Conservation (phyloP, 306 rosid species). For the Quercus dentata region DNA sequence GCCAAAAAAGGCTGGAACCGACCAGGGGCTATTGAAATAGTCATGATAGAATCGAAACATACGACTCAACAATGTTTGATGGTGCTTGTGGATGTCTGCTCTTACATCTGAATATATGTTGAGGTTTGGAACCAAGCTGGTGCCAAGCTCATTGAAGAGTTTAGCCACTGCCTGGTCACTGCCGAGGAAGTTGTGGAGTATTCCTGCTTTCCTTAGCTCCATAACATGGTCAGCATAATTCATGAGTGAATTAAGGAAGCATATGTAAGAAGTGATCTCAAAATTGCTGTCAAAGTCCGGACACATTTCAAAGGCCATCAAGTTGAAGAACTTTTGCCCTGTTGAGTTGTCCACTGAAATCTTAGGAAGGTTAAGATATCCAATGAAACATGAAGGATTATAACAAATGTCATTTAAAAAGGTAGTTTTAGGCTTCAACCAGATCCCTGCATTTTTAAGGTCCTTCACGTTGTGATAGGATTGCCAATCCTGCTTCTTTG, state of each 20-base stretch:
- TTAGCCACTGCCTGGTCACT: conserved; percentile 18
- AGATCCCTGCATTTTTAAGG: conserved; percentile 17
- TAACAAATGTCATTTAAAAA: conserved; percentile 9
- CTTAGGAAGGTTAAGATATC: conserved; percentile 17
- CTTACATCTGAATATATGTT: neutral
- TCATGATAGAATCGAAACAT: no score
- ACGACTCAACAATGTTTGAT: no score
- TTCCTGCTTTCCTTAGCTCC: neutral
- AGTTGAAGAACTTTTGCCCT: conserved; percentile 8
- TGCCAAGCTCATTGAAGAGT: conserved; percentile 23
- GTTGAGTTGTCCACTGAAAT: conserved; percentile 6
- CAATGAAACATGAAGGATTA: neutral
- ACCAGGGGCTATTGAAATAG: no score
- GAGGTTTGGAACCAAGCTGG: conserved; percentile 12
- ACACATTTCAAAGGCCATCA: conserved; percentile 27
- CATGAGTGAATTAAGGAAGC: conserved; percentile 21
- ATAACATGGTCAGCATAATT: conserved; percentile 12
- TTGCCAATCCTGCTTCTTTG: neutral
- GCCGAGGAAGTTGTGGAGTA: conserved; percentile 20
- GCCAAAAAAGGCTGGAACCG: no score
- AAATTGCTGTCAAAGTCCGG: conserved; percentile 7
- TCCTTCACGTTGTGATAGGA: conserved; percentile 14
- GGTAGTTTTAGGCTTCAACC: neutral
- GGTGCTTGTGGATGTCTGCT: no score
- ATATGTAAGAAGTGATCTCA: conserved; percentile 5